These are phyloP conservation scores for Exophiala bonariae DNA, from an alignment of 2,329 filamentous ascomycete genomes.

Conservation along the genomic window DNA sequence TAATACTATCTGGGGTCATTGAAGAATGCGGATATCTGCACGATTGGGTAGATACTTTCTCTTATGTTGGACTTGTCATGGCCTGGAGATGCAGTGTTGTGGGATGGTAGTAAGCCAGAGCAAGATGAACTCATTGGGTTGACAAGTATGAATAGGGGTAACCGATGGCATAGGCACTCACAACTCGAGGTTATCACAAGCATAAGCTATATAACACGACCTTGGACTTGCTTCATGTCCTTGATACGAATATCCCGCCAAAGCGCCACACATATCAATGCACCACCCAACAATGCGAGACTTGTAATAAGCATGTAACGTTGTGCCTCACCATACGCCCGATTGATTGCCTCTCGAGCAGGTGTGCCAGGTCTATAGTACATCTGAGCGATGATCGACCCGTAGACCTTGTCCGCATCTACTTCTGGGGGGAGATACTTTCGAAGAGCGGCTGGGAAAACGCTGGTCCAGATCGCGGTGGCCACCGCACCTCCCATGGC, in stretches of 20 bases:
- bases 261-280: slow-evolving; percentile 12
- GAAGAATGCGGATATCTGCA: too few relatives aligned
- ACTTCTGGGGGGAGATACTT: slow-evolving; percentile 36
- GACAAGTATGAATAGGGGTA: too few relatives aligned
- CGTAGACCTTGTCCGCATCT: slow-evolving; percentile 52
- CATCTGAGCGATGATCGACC: slow-evolving; percentile 55
- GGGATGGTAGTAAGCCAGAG: too few relatives aligned
- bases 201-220: slow-evolving; percentile 14
- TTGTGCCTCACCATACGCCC: slow-evolving; percentile 51
- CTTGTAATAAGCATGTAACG: slow-evolving; percentile 41
- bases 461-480: slow-evolving; percentile 37
- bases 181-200: too few relatives aligned
- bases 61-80: too few relatives aligned
- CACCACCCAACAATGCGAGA: slow-evolving; percentile 13
- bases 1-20: too few relatives aligned
- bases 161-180: too few relatives aligned
- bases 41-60: too few relatives aligned
- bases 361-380: slow-evolving; percentile 42
- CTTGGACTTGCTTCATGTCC: slow-evolving; percentile 23
- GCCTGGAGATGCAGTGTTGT: too few relatives aligned
- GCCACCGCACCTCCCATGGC: slow-evolving; percentile 35
- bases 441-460: slow-evolving; percentile 38
- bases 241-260: slow-evolving; percentile 24
- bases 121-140: too few relatives aligned
- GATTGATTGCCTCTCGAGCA: slow-evolving; percentile 44